Percentiles rank a stretch among this genome's conserved stretches.
Evolutionary conservation across 495 filamentous ascomycete species (phyloP).

Genomic region (Hypoxylon cercidicola): DNA sequence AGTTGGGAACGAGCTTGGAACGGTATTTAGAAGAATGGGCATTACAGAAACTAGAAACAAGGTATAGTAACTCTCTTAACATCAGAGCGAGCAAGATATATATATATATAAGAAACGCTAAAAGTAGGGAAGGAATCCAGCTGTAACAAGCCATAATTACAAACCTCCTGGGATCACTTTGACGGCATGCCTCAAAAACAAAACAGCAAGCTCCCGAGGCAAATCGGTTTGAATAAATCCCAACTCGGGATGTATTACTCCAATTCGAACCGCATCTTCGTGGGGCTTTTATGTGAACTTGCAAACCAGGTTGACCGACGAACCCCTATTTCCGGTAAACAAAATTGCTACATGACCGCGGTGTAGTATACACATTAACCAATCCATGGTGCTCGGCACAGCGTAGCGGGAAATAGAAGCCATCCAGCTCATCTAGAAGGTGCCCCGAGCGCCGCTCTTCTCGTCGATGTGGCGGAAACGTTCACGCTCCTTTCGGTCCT

Average conservation of each 20-base stretch:
- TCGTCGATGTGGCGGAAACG: slow-evolving; percentile 77
- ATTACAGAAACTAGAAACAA: slow-evolving; percentile 18
- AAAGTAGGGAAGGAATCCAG: slow-evolving; percentile 20
- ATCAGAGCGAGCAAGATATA: slow-evolving; percentile 13
- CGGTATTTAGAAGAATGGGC: slow-evolving; percentile 1
- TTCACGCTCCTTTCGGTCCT: slow-evolving; percentile 75
- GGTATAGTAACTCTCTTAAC: slow-evolving; percentile 20
- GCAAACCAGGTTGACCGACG: slow-evolving; percentile 1
- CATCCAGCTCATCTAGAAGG: slow-evolving; percentile 42
- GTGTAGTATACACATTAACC: slow-evolving; percentile 29
- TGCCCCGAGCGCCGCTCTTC: slow-evolving; percentile 66
- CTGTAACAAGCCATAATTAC: slow-evolving; percentile 15
- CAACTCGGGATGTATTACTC: slow-evolving; percentile 18
- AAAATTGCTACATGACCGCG: slow-evolving; percentile 19
- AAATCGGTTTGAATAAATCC: slow-evolving; percentile 6
- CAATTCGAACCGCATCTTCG: slow-evolving; percentile 14
- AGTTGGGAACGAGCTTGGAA: too few species aligned
- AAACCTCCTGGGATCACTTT: slow-evolving; percentile 22
- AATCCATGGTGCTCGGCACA: slow-evolving; percentile 22
- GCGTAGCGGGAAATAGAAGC: slow-evolving; percentile 8
- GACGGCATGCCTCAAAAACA: slow-evolving; percentile 9
- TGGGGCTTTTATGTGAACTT: slow-evolving; percentile 10
- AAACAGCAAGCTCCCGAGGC: slow-evolving; percentile 2
- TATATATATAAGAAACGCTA: slow-evolving; percentile 36
- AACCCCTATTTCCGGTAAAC: slow-evolving; percentile 11